Conservation (phyloP, 352 stramenopile species). For the Albugo candida region DNA sequence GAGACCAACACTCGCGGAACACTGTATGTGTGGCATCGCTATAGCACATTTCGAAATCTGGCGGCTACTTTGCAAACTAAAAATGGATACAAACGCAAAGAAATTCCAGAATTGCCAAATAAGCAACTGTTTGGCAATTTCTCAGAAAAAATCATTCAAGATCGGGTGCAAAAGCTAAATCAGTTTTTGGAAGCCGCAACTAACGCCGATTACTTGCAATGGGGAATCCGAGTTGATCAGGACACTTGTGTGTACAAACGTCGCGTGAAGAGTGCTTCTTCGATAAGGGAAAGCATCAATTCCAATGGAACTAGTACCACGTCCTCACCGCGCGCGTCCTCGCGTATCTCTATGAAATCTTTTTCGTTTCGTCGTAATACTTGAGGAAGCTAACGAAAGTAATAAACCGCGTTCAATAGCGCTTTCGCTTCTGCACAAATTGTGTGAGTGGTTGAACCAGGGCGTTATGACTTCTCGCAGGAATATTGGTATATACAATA, state of each 20-base stretch:
- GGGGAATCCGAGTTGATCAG: constrained; percentile 53
- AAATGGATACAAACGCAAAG: constrained; percentile 52
- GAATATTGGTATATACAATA: no score
- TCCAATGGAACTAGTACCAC: constrained; percentile 16
- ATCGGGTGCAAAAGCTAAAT: constrained; percentile 48
- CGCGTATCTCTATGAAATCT: constrained; percentile 44
- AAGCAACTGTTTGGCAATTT: constrained; percentile 57
- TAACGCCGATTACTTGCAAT: constrained; percentile 53
- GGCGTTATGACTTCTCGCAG: no score
- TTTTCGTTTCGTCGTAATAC: constrained; percentile 48
- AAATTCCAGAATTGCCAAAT: constrained; percentile 51
- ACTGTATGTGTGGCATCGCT: constrained; percentile 51
- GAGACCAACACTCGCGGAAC: constrained; percentile 49
- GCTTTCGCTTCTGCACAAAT: no score
- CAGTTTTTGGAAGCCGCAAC: constrained; percentile 54
- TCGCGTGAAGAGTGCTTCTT: constrained; percentile 28
- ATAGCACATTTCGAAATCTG: constrained; percentile 63
- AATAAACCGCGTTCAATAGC: not conserved
- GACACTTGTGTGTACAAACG: constrained; percentile 60
- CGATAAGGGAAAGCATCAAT: constrained; percentile 16
- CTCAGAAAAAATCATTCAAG: constrained; percentile 55
- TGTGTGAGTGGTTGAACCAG: no score
- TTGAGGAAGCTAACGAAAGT: not conserved
- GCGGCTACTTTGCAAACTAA: constrained; percentile 50
- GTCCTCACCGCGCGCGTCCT: constrained; percentile 26